These are phyloP conservation scores for Bruguiera gymnorhiza DNA, from an alignment of 345 rosid species.

Conservation along the genomic window DNA sequence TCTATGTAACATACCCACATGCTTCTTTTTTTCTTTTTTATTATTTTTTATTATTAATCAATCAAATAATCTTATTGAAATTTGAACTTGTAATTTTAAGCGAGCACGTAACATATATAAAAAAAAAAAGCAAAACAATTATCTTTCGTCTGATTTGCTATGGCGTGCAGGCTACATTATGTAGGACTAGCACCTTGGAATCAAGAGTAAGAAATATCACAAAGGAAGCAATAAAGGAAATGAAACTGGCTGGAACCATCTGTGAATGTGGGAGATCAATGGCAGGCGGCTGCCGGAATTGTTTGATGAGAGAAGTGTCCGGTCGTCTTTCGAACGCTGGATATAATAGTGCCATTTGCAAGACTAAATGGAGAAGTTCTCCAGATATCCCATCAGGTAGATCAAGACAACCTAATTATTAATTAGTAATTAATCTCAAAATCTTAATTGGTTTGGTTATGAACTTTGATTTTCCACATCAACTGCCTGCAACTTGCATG, in stretches of 20 bases:
- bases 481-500: too few species aligned
- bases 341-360: conserved; percentile 25
- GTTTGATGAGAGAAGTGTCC: conserved; percentile 28
- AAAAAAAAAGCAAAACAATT: neutral
- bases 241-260: conserved; percentile 8
- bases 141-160: neutral
- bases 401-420: neutral
- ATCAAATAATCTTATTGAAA: too few species aligned
- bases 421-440: too few species aligned
- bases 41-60: too few species aligned
- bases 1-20: too few species aligned
- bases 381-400: conserved; percentile 28
- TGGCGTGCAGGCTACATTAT: conserved; percentile 21
- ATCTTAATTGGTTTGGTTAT: too few species aligned
- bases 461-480: too few species aligned
- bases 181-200: conserved; percentile 29
- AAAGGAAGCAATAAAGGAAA: conserved; percentile 27
- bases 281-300: conserved; percentile 26
- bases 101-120: too few species aligned
- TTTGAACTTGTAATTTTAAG: too few species aligned
- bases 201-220: conserved; percentile 21
- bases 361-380: conserved; percentile 30
- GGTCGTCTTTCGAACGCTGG: conserved; percentile 25
- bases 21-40: too few species aligned
- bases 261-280: conserved; percentile 22